A percentile compares a stretch with the other conserved stretches of the same genome.
These are phyloP conservation scores for Cercospora sp. DNA, from an alignment of 2,329 filamentous ascomycete species.

Conservation along the genomic window DNA sequence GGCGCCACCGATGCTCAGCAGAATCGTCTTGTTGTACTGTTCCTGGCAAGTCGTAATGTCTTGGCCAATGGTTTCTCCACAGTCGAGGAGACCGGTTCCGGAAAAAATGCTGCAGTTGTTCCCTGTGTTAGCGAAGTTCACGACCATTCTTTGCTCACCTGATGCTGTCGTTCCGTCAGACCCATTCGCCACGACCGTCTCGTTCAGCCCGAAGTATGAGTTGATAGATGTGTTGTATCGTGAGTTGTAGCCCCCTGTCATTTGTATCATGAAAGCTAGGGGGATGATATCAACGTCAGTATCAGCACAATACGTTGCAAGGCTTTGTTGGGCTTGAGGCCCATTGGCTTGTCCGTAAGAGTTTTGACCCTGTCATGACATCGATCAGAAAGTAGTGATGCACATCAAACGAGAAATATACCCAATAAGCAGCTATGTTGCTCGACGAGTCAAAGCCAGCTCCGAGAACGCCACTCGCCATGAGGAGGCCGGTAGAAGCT, in stretches of 20 bases:
- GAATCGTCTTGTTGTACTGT: conserved; percentile 65
- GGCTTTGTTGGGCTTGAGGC: conserved; percentile 53
- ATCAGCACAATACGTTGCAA: conserved; percentile 61
- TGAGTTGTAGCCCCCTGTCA: conserved; percentile 44
- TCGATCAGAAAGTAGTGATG: background rate
- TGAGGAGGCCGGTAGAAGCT: conserved; percentile 21
- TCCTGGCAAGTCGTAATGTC: conserved; percentile 56
- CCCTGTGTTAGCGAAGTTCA: conserved; percentile 66
- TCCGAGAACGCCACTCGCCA: conserved; percentile 20
- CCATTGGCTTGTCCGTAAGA: conserved; percentile 54
- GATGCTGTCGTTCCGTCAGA: background rate
- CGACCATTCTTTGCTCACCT: conserved; percentile 14
- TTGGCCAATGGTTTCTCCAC: conserved; percentile 55
- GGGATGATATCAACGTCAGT: conserved; percentile 60
- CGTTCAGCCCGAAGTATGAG: background rate
- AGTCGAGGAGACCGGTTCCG: conserved; percentile 60
- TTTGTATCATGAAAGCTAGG: conserved; percentile 60
- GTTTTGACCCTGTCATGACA: conserved; percentile 53
- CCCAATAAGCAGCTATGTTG: conserved; percentile 23
- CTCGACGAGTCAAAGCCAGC: conserved; percentile 18
- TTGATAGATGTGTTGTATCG: conserved; percentile 12
- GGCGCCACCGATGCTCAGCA: conserved; percentile 70
- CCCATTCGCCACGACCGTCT: background rate
- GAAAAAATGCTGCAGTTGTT: conserved; percentile 61
- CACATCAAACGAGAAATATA: background rate